Percentiles rank a stretch among this genome's conserved stretches.
Evolutionary conservation across 2,329 filamentous ascomycete species (phyloP).

Genomic region (Aspergillus ochraceoroseus): DNA sequence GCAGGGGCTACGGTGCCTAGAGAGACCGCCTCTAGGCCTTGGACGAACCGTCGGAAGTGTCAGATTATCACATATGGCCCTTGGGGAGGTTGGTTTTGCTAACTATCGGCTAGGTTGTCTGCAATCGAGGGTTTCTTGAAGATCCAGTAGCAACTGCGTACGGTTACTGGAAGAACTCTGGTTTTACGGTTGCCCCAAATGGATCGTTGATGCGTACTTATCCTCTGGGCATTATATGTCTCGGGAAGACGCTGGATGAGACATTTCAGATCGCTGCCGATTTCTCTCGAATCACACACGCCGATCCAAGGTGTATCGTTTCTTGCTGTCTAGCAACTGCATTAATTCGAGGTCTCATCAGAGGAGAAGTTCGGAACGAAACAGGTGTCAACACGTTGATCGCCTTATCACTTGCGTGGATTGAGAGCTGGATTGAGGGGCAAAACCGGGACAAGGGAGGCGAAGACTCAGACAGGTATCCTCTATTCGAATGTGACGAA

Average conservation of each 20-base stretch:
- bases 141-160: constrained; percentile 1
- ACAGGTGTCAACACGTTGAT: neutral
- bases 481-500: neutral
- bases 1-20: constrained; percentile 4
- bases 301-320: constrained; percentile 2
- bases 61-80: neutral
- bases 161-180: neutral
- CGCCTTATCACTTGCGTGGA: neutral
- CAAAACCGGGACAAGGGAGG: neutral
- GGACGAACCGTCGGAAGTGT: constrained; percentile 3
- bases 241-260: neutral
- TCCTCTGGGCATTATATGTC: constrained; percentile 2
- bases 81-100: neutral
- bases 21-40: constrained; percentile 1
- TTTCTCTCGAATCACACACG: constrained; percentile 1
- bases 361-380: neutral
- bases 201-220: constrained; percentile 5
- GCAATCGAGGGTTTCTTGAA: neutral
- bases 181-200: neutral
- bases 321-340: constrained; percentile 1
- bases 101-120: neutral
- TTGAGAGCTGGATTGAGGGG: neutral
- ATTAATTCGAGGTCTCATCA: neutral
- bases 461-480: neutral
- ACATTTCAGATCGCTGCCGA: constrained; percentile 1